Percentiles rank a stretch among this genome's conserved stretches.
These are phyloP conservation scores for Leishmania turanica DNA, from an alignment of 208 protist genomes.

Conservation along the genomic window DNA sequence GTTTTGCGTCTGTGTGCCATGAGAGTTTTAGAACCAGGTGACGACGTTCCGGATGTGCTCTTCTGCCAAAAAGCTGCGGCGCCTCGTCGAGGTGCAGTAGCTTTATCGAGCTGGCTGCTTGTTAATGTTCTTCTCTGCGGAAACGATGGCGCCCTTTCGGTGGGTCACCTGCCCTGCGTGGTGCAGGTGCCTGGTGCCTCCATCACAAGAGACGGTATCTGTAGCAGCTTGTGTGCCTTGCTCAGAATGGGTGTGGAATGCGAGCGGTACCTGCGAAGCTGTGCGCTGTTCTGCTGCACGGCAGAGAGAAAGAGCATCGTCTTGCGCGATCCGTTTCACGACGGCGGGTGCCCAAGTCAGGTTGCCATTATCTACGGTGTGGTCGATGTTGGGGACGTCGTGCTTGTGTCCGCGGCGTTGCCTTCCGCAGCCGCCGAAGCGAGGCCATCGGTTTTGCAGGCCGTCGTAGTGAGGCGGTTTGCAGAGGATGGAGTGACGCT, in stretches of 20 bases:
- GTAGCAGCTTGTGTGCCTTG: conserved; percentile 24
- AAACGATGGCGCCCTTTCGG: conserved; percentile 23
- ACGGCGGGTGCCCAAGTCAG: conserved; percentile 20
- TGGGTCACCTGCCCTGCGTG: conserved; percentile 47
- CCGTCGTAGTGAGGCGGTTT: conserved; percentile 35
- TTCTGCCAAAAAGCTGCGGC: conserved; percentile 39
- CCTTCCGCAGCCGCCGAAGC: conserved; percentile 11
- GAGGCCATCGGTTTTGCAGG: conserved; percentile 29
- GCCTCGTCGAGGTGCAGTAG: background rate
- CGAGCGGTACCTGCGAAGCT: conserved; percentile 34
- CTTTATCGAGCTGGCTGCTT: conserved; percentile 19
- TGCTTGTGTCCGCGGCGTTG: conserved; percentile 24
- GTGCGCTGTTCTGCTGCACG: conserved; percentile 35
- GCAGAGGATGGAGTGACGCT: conserved; percentile 35
- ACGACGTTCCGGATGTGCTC: conserved; percentile 38
- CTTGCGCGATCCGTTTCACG: conserved; percentile 16
- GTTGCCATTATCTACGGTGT: conserved; percentile 49
- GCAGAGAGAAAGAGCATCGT: conserved; percentile 13
- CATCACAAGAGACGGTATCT: conserved; percentile 21
- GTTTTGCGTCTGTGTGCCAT: conserved; percentile 9
- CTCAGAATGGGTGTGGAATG: conserved; percentile 39
- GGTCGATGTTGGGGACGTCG: conserved; percentile 49
- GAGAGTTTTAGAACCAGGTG: conserved; percentile 27
- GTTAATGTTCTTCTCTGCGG: conserved; percentile 46
- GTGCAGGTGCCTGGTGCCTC: conserved; percentile 17